Conservation (phyloP, 331 rosid species). For the Stylosanthes scabra region DNA sequence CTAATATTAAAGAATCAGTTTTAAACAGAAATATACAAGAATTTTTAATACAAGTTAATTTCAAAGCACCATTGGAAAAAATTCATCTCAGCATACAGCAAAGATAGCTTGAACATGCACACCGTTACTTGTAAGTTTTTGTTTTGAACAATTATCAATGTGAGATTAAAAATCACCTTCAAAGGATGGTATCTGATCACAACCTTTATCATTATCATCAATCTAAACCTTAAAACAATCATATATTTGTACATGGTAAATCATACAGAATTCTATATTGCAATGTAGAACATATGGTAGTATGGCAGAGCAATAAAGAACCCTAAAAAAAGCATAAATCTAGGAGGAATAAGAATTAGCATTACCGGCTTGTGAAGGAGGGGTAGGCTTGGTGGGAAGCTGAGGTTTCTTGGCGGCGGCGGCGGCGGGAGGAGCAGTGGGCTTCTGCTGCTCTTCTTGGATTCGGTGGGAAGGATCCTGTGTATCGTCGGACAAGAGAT, state of each 20-base stretch:
- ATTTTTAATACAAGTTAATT: not conserved
- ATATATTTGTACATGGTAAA: not conserved
- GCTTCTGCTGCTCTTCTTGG: constrained; percentile 53
- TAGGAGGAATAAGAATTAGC: not conserved
- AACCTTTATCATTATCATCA: too few species aligned
- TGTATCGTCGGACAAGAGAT: constrained; percentile 76
- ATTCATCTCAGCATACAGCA: not conserved
- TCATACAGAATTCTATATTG: not conserved
- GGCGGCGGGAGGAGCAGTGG: constrained; percentile 44
- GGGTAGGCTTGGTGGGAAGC: constrained; percentile 71
- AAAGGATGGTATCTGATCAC: not conserved
- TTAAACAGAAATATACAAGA: not conserved
- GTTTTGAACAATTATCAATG: not conserved
- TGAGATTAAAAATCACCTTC: not conserved
- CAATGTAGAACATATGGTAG: not conserved
- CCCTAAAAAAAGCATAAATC: not conserved
- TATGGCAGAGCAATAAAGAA: not conserved
- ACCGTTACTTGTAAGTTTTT: not conserved
- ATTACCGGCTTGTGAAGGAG: constrained; percentile 76
- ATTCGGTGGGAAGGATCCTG: constrained; percentile 70
- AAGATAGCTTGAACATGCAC: not conserved
- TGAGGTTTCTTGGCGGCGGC: constrained; percentile 56
- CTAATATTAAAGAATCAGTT: not conserved
- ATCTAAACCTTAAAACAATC: not conserved
- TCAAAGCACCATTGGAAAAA: not conserved